Base-by-base conservation (phyloP, 192 early-diverging fungal genomes). In the Coemansia sp. region DNA sequence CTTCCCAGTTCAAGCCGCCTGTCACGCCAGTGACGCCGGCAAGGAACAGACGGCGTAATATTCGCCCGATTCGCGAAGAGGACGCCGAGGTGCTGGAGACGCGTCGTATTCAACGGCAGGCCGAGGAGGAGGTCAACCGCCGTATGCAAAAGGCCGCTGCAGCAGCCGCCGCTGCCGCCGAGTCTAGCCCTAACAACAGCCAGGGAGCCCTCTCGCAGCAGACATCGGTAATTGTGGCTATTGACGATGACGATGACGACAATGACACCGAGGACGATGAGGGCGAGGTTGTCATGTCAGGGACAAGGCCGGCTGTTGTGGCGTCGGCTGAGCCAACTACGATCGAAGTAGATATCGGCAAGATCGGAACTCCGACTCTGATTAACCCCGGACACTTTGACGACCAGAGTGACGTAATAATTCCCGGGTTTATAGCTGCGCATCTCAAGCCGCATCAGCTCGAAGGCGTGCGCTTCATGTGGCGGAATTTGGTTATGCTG, bases 381-480 rank as follows among this genome's bases (percentile, higher is more conserved):
- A 84, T 91, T 66, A 94, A 94, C 62, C 67, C 82, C 11, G 91
- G 91, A 0, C 76, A 59, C 38, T 10, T 26, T 5, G 47, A 32
- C 10, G 72, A 62, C 26, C 66, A 68, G 59, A 58, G 53, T 47
- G 72, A 67, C 57, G 66, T 69, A 6, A 28, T 28, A 30, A 80
- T 94, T 6, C 86, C 88, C 3, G 71, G 77, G 3, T 87, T 86
- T 59, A 60, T 94, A 37, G 86, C 81, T 0, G 47, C 38, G 16
- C 73, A 86, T 26, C 68, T 94, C 14, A 92, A 92, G 66, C 68
- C 81, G 9, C 91, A 94, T 70, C 89, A 92, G 77, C 63, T 94
- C 28, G 89, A 94, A 47, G 94, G 94, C 0, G 63, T 95, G 0
- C 86, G 80, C 32, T 95, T 95, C 58, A 84, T 95, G 71, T 95